These are phyloP conservation scores for Ilyonectria sp. DNA, from an alignment of 2,329 filamentous ascomycete species.

Conservation along the genomic window DNA sequence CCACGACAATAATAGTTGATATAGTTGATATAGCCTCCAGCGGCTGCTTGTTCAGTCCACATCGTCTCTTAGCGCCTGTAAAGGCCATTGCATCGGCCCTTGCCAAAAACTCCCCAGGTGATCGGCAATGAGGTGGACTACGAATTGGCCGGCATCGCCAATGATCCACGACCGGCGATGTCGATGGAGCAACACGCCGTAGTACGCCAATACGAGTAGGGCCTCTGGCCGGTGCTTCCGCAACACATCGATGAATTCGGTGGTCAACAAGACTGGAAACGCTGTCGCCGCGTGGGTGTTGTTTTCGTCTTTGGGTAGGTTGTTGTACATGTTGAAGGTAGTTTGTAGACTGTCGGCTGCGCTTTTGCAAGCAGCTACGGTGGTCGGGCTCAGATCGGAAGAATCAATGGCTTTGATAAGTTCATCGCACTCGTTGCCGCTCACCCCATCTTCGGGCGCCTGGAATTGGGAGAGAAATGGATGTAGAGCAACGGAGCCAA, in stretches of 20 bases:
- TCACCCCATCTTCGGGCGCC: constrained; percentile 11
- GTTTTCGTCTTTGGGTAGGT: constrained; percentile 37
- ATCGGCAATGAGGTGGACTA: constrained; percentile 51
- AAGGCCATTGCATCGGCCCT: constrained; percentile 51
- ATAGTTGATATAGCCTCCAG: too few species aligned
- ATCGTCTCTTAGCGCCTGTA: constrained; percentile 20
- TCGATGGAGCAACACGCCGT: constrained; percentile 63
- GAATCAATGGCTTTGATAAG: constrained; percentile 50
- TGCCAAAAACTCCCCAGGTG: constrained; percentile 54
- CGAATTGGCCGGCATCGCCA: constrained; percentile 49
- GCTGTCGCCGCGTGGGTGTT: constrained; percentile 50
- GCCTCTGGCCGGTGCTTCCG: constrained; percentile 56
- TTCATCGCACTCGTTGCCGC: constrained; percentile 45
- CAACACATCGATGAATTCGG: constrained; percentile 54
- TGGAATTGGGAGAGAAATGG: constrained; percentile 43
- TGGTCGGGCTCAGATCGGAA: constrained; percentile 47
- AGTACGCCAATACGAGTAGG: constrained; percentile 64
- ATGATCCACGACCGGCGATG: constrained; percentile 58
- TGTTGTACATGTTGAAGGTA: constrained; percentile 51
- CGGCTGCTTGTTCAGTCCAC: neutral
- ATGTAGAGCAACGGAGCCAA: constrained; percentile 49
- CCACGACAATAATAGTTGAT: too few species aligned
- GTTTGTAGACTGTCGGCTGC: constrained; percentile 50
- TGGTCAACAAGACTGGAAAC: constrained; percentile 50
- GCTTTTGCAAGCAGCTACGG: constrained; percentile 46